These are phyloP conservation scores for Rhodamnia argentea DNA, from an alignment of 345 rosid genomes.

Conservation along the genomic window DNA sequence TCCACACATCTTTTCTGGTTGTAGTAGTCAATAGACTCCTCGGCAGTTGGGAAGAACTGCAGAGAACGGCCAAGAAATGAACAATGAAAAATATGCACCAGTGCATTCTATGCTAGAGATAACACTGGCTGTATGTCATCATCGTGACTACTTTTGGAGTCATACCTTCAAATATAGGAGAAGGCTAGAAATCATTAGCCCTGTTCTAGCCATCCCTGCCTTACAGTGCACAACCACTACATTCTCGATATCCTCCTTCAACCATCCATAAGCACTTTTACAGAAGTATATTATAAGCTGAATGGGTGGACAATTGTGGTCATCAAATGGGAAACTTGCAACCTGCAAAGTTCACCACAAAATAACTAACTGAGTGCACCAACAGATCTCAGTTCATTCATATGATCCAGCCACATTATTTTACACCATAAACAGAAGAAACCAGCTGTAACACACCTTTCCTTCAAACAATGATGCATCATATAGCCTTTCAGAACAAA, in stretches of 20 bases:
- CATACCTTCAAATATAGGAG: constrained; percentile 76
- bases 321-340: constrained; percentile 94
- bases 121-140: background rate
- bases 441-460: constrained; percentile 41
- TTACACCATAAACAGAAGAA: background rate
- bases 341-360: constrained; percentile 37
- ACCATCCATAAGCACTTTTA: constrained; percentile 87
- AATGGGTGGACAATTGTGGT: constrained; percentile 91
- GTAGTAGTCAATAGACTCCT: constrained; percentile 79
- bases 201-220: constrained; percentile 97
- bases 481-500: constrained; percentile 89
- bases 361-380: background rate
- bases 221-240: constrained; percentile 98
- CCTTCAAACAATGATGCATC: constrained; percentile 85
- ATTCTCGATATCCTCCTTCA: constrained; percentile 92
- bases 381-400: background rate
- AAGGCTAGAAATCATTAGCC: constrained; percentile 92
- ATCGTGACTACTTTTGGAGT: background rate
- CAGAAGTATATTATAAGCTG: constrained; percentile 82
- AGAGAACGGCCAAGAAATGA: constrained; percentile 1
- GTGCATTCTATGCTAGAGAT: background rate
- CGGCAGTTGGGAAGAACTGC: constrained; percentile 91
- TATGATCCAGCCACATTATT: background rate
- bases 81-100: background rate
- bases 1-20: constrained; percentile 92